Conservation (phyloP, 768 basidiomycete genomes). For the Lactarius hengduanensis region DNA sequence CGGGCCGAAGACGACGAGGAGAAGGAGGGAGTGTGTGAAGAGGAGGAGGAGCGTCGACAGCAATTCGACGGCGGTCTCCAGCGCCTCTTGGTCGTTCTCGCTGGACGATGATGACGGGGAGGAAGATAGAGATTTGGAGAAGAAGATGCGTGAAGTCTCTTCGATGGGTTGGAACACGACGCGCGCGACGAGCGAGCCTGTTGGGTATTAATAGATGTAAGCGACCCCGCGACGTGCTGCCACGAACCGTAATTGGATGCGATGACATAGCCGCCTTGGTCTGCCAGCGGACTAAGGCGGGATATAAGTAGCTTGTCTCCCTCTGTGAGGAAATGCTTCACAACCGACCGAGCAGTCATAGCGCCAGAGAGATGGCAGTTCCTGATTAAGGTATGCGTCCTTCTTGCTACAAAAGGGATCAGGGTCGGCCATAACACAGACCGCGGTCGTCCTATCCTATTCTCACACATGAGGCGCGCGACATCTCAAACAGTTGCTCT, state of each 20-base stretch:
- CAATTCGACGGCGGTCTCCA: conserved; percentile 45
- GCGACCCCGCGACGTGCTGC: background rate
- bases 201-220: background rate
- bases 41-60: conserved; percentile 53
- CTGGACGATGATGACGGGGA: background rate
- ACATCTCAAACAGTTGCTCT: conserved; percentile 93
- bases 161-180: conserved; percentile 95
- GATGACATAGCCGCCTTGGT: conserved; percentile 94
- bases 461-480: conserved; percentile 94
- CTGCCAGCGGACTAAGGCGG: conserved; percentile 74
- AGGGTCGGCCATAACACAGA: conserved; percentile 83
- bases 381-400: conserved; percentile 43
- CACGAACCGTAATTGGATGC: conserved; percentile 92
- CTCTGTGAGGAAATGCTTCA: conserved; percentile 95
- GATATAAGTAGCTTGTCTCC: conserved; percentile 91
- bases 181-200: conserved; percentile 90
- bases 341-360: conserved; percentile 83
- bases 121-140: conserved; percentile 57
- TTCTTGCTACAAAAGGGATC: conserved; percentile 27
- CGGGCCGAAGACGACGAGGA: conserved; percentile 73
- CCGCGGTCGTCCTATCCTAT: conserved; percentile 88
- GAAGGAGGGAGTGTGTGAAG: conserved; percentile 64
- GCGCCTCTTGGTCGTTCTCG: conserved; percentile 11
- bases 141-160: conserved; percentile 86
- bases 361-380: conserved; percentile 63